Conservation (phyloP, 768 basidiomycete species). For the Mrakia frigida region DNA sequence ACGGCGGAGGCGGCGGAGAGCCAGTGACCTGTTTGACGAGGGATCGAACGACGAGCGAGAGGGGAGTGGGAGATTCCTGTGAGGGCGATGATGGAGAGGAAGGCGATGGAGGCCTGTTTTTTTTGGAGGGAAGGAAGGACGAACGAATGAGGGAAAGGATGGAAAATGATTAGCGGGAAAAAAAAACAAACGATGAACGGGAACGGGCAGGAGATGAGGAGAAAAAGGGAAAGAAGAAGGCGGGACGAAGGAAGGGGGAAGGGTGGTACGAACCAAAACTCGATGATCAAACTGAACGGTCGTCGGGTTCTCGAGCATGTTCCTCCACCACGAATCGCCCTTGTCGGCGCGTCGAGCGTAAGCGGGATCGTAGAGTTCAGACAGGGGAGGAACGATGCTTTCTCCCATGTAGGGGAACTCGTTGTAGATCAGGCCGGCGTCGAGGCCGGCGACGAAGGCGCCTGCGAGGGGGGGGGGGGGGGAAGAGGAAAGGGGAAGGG, state of each 20-base stretch:
- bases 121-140: no score
- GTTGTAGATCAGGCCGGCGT: slow-evolving; percentile 95
- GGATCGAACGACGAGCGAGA: slow-evolving; percentile 33
- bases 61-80: slow-evolving; percentile 36
- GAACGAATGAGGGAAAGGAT: background rate
- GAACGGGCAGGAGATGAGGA: slow-evolving; percentile 39
- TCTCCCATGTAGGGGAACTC: slow-evolving; percentile 98
- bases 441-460: slow-evolving; percentile 95
- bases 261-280: slow-evolving; percentile 71
- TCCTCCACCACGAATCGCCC: slow-evolving; percentile 88
- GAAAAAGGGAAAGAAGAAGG: slow-evolving; percentile 66
- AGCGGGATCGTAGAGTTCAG: slow-evolving; percentile 67
- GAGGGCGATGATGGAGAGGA: slow-evolving; percentile 56
- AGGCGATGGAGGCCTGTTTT: slow-evolving; percentile 86
- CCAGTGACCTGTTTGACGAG: slow-evolving; percentile 31
- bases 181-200: slow-evolving; percentile 23
- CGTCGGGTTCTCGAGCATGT: slow-evolving; percentile 93
- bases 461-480: slow-evolving; percentile 55
- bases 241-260: slow-evolving; percentile 40
- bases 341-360: slow-evolving; percentile 63
- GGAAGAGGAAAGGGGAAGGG: background rate
- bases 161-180: background rate
- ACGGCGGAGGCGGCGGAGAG: slow-evolving; percentile 38
- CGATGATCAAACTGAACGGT: slow-evolving; percentile 98
- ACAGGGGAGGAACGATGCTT: slow-evolving; percentile 67